phyloP scores from a whole-genome alignment of 805 yeast species.

The Wickerhamomyces alni region DNA sequence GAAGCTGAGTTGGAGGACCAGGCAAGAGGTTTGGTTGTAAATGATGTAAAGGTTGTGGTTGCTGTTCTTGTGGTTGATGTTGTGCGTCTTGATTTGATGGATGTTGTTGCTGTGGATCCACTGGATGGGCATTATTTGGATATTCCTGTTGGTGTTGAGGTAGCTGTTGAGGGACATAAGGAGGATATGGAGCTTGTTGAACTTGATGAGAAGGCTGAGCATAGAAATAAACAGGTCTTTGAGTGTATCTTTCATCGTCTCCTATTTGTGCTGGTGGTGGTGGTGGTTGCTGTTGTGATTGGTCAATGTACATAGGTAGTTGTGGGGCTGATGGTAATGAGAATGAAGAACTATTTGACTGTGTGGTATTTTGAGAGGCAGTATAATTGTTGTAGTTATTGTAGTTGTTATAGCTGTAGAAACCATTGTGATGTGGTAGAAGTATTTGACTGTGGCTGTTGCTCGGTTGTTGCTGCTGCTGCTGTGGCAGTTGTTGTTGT shows the following conservation, averaged over 20 bases:
- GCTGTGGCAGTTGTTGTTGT: not conserved
- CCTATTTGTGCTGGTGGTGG: conserved; percentile 3
- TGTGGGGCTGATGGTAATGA: conserved; percentile 11
- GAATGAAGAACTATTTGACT: conserved; percentile 2
- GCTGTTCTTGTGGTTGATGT: too few relatives aligned
- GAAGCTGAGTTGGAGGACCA: not conserved
- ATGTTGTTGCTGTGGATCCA: not conserved
- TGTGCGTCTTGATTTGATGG: not conserved
- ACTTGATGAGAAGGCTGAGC: not conserved
- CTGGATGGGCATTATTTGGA: too few relatives aligned
- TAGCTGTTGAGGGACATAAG: too few relatives aligned
- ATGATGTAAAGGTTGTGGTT: not conserved
- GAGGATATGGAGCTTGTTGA: too few relatives aligned
- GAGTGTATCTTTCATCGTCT: not conserved
- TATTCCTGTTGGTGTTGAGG: not conserved
- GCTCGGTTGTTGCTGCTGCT: not conserved
- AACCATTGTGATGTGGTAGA: not conserved
- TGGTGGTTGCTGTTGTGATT: conserved; percentile 1
- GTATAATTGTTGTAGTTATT: conserved; percentile 5
- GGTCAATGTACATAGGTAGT: conserved; percentile 2
- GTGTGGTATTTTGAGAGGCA: conserved; percentile 1
- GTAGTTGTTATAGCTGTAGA: conserved; percentile 1
- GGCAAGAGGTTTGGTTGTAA: not conserved
- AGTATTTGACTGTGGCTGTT: not conserved
- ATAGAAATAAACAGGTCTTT: conserved; percentile 1